Evolutionary conservation across 2,329 filamentous ascomycete species (phyloP).

Genomic region (Penicillium sp.): DNA sequence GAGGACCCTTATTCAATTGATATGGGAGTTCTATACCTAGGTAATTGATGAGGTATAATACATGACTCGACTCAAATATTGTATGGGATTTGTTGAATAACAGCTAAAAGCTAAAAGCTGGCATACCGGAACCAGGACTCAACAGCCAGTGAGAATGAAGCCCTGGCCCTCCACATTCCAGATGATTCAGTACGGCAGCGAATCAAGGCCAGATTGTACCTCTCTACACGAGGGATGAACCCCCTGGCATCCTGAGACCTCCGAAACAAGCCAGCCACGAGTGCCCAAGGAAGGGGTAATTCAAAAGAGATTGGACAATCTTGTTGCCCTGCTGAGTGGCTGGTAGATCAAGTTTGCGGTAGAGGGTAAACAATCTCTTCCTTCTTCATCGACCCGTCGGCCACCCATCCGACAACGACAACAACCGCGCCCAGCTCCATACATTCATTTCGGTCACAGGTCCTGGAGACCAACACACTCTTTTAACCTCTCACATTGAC

Average conservation of each 20-base stretch:
- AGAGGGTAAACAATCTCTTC: neutral
- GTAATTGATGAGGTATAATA: too few relatives aligned
- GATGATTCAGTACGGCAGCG: neutral
- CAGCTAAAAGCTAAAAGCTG: neutral
- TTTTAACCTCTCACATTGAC: neutral
- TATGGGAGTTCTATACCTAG: too few relatives aligned
- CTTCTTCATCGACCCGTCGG: neutral
- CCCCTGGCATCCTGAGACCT: constrained; percentile 8
- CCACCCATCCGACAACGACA: constrained; percentile 6
- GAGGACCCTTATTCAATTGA: too few relatives aligned
- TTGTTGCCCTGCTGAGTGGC: neutral
- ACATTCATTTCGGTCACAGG: constrained; percentile 16
- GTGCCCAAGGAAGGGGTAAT: constrained; percentile 2
- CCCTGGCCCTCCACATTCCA: constrained; percentile 6
- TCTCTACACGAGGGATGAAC: constrained; percentile 6
- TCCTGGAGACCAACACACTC: neutral
- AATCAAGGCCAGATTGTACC: neutral
- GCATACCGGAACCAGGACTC: neutral
- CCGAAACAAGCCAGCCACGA: constrained; percentile 1
- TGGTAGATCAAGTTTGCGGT: neutral
- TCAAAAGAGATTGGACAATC: neutral
- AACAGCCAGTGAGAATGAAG: neutral
- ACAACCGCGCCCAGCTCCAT: constrained; percentile 15
- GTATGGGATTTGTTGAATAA: neutral
- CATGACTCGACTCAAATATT: neutral